phyloP scores from a whole-genome alignment of 768 basidiomycete genomes.

The Macrolepiota albuminosa region DNA sequence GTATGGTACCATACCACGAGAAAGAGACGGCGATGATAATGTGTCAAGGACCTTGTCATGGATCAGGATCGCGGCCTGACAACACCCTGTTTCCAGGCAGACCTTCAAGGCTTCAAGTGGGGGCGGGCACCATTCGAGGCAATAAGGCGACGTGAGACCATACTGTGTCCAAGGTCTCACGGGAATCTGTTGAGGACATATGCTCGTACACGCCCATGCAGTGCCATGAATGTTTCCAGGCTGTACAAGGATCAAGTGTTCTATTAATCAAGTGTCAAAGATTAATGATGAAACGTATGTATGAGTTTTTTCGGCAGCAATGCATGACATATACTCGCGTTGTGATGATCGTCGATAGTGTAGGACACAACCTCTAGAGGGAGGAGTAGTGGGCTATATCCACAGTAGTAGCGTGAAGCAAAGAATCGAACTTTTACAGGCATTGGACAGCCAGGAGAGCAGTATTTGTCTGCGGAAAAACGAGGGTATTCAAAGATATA shows the following conservation, averaged over 20 bases:
- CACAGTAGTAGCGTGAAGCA: background rate
- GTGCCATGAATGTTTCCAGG: background rate
- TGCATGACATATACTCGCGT: too few relatives aligned
- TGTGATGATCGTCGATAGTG: background rate
- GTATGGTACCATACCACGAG: too few relatives aligned
- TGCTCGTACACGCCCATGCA: background rate
- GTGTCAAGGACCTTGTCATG: too few relatives aligned
- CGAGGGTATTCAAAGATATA: background rate
- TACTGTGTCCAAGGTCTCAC: too few relatives aligned
- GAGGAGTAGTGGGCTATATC: background rate
- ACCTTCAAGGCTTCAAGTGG: too few relatives aligned
- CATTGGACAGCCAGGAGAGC: background rate
- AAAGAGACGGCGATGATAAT: too few relatives aligned
- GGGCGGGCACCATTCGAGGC: too few relatives aligned
- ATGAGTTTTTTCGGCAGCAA: background rate
- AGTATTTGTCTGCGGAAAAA: background rate
- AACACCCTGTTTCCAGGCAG: too few relatives aligned
- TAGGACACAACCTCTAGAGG: background rate
- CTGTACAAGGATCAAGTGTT: background rate
- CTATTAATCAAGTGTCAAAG: background rate
- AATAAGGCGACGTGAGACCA: too few relatives aligned
- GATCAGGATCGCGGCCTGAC: too few relatives aligned
- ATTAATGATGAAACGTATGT: background rate
- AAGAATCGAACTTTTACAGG: background rate
- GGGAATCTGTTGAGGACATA: too few relatives aligned